Percentiles rank a stretch among this genome's conserved stretches.
Conservation (phyloP, 2,329 filamentous ascomycete genomes). For the Penicillium sp. region DNA sequence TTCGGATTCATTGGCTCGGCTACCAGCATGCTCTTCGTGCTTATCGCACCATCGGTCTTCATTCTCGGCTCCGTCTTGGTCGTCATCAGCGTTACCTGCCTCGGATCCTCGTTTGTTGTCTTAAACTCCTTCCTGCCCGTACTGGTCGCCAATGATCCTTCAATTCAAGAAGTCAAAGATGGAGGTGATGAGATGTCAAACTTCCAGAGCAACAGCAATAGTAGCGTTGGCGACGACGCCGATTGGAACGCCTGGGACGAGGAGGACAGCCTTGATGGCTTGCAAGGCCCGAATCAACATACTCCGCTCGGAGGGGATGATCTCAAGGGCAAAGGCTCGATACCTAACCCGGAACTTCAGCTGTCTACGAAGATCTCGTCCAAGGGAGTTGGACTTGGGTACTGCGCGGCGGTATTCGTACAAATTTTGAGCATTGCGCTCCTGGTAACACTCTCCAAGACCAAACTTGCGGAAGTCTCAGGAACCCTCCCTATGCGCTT, state of each 20-base stretch:
- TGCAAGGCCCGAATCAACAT: neutral
- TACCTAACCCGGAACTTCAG: slow-evolving; percentile 65
- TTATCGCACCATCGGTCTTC: slow-evolving; percentile 73
- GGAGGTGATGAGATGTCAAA: slow-evolving; percentile 25
- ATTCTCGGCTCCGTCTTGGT: slow-evolving; percentile 76
- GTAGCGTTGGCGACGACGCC: slow-evolving; percentile 6
- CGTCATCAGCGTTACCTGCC: slow-evolving; percentile 83
- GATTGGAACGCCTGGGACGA: slow-evolving; percentile 22
- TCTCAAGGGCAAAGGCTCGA: slow-evolving; percentile 1
- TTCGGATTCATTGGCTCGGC: slow-evolving; percentile 79
- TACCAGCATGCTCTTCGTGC: slow-evolving; percentile 83
- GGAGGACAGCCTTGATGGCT: slow-evolving; percentile 23
- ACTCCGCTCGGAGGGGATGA: slow-evolving; percentile 5
- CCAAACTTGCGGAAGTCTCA: slow-evolving; percentile 56
- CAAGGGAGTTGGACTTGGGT: slow-evolving; percentile 85
- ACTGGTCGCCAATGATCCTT: slow-evolving; percentile 77
- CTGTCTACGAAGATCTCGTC: slow-evolving; percentile 86
- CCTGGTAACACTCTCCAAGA: slow-evolving; percentile 55
- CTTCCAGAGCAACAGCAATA: slow-evolving; percentile 14
- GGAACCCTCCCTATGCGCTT: slow-evolving; percentile 77
- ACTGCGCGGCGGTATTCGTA: slow-evolving; percentile 77
- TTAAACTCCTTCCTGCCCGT: slow-evolving; percentile 89
- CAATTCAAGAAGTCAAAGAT: slow-evolving; percentile 36
- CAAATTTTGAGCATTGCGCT: slow-evolving; percentile 78
- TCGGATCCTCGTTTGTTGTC: slow-evolving; percentile 87